Evolutionary conservation across 73 alveolate species (phyloP), one percentile per base, ranked within the genome.

Genomic region (Breviolum minutum): DNA sequence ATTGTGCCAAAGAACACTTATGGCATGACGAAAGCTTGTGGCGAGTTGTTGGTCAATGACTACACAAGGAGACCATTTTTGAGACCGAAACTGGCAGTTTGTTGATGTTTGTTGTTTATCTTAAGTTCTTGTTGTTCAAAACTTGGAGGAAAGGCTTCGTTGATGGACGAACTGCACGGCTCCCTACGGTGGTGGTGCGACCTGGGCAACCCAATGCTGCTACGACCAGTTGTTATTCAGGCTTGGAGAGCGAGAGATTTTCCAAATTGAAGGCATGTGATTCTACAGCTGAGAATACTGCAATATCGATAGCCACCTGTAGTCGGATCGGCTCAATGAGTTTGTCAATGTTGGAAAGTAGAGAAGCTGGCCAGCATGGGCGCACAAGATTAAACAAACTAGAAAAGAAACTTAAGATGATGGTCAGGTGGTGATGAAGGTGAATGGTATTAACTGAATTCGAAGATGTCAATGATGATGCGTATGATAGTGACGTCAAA

Each of bases 111-210:
- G 20, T 40, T 3, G 1, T 16, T 29, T 26, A 26, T 76, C 86
- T 22, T 48, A n/a, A n/a, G 20, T 76, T 76, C 6, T 27, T 12
- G 86, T 68, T 68, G 2, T 68, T 68, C 4, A 1, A 27, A 20
- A 12, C 1, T 61, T 62, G 81, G 83, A 93, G 98, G 98, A 93
- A 71, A 61, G 96, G 96, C 88, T 93, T 93, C 29, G 26, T 93
- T n/a, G 98, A 93, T 60, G 98, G 98, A 48, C 98, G 98, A 20
- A 76, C 98, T 7, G 98, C 92, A 24, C 90, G 98, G 48, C 98
- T 93, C 61, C 98, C 98, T 40, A 76, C 98, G 60, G 98, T 93
- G 91, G 30, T 93, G 40, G 98, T 93, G 89, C 98, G 98, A 64
- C 98, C 98, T 6, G 98, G 98, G 64, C 48, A 32, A 62, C 98